Percentiles rank a stretch among this genome's conserved stretches.
phyloP scores from a whole-genome alignment of 108 stramenopile species.

The Parmales sp. region DNA sequence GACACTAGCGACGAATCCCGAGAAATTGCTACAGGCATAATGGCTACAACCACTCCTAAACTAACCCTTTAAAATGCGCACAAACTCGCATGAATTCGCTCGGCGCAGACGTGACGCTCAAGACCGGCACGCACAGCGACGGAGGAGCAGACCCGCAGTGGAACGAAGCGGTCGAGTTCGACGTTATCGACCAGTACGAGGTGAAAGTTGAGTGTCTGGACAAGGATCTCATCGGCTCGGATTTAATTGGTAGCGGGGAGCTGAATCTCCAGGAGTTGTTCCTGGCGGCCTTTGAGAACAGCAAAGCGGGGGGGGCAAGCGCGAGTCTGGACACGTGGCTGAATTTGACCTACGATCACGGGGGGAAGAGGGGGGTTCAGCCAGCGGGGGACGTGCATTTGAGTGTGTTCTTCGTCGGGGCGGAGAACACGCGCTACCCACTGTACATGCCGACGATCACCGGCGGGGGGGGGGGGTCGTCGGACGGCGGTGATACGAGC shows the following conservation, averaged over 20 bases:
- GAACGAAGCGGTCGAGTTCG: slow-evolving; percentile 15
- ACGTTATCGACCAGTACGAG: slow-evolving; percentile 48
- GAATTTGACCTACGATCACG: slow-evolving; percentile 18
- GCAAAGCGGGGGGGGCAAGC: too few relatives aligned
- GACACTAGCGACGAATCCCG: too few relatives aligned
- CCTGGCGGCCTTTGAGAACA: slow-evolving; percentile 14
- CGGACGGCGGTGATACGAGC: slow-evolving; percentile 34
- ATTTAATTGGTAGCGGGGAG: slow-evolving; percentile 34
- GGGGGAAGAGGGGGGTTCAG: slow-evolving; percentile 7
- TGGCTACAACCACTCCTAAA: too few relatives aligned
- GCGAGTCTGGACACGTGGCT: slow-evolving; percentile 20
- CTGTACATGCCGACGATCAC: slow-evolving; percentile 38
- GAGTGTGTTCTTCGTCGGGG: slow-evolving; percentile 32
- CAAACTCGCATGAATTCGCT: too few relatives aligned
- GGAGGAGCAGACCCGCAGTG: slow-evolving; percentile 31
- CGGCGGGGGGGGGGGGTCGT: slow-evolving; percentile 5
- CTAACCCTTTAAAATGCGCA: too few relatives aligned
- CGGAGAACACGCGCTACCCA: slow-evolving; percentile 38
- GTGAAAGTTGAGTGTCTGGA: slow-evolving; percentile 38
- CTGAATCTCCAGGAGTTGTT: slow-evolving; percentile 41
- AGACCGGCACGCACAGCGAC: slow-evolving; percentile 34
- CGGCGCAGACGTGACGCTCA: background rate
- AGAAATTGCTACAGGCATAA: too few relatives aligned
- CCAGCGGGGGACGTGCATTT: slow-evolving; percentile 40
- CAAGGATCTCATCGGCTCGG: slow-evolving; percentile 25